Conservation (phyloP, 306 rosid genomes). For the Psophocarpus tetragonolobus region DNA sequence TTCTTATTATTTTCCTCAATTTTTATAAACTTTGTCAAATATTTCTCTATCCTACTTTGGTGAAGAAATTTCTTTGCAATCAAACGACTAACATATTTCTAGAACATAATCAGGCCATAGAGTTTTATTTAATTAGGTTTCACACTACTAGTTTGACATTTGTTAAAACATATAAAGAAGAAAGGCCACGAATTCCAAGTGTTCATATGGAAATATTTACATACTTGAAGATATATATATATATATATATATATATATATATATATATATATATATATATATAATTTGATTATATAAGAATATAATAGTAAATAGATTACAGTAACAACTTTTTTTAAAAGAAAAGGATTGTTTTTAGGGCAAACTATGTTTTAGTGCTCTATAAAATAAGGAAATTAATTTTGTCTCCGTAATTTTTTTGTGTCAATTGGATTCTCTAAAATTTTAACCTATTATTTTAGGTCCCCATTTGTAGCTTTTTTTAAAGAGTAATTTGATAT, state of each 20-base stretch:
- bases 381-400: no score
- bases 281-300: neutral
- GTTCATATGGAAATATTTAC: neutral
- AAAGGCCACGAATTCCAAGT: neutral
- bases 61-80: neutral
- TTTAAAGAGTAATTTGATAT: no score
- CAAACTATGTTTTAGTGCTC: no score
- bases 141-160: constrained; percentile 24
- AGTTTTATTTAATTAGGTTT: neutral
- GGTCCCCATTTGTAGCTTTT: no score
- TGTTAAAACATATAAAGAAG: neutral
- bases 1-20: no score
- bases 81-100: neutral
- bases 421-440: no score
- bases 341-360: no score
- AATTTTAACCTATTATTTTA: no score
- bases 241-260: neutral
- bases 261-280: neutral
- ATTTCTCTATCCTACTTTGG: neutral
- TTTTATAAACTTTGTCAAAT: neutral
- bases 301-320: neutral
- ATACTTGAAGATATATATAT: neutral
- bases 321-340: no score
- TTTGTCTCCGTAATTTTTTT: no score
- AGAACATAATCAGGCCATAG: neutral